Conservation (phyloP, 805 yeast species). For the Dipodascus albidus region DNA sequence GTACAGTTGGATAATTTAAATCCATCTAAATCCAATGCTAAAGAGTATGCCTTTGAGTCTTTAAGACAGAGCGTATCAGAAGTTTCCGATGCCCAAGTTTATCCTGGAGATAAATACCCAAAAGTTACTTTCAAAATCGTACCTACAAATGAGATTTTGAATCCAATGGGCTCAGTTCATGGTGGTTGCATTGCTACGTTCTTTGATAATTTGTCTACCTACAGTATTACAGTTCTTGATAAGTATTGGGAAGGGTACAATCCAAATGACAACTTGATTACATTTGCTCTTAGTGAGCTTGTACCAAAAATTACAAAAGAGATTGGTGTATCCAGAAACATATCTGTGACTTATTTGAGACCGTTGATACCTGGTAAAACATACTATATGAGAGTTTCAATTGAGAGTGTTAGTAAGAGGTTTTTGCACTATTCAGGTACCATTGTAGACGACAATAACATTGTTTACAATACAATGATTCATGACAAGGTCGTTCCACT, state of each 20-base stretch:
- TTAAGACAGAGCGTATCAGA: background rate
- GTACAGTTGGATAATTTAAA: background rate
- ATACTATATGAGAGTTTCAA: constrained; percentile 4
- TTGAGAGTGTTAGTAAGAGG: constrained; percentile 17
- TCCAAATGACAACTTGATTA: constrained; percentile 11
- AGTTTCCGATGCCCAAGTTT: background rate
- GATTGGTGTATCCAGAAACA: constrained; percentile 20
- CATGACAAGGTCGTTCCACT: constrained; percentile 24
- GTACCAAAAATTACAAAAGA: constrained; percentile 7
- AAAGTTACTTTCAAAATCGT: background rate
- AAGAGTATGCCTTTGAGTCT: constrained; percentile 4
- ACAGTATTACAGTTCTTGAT: constrained; percentile 17
- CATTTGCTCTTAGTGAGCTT: constrained; percentile 4
- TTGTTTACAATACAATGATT: constrained; percentile 14
- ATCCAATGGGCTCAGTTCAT: constrained; percentile 19
- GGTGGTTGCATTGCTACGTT: constrained; percentile 26
- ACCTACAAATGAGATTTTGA: constrained; percentile 9
- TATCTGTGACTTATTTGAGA: constrained; percentile 20
- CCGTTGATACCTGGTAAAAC: constrained; percentile 18
- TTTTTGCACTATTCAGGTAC: constrained; percentile 14
- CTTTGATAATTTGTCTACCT: constrained; percentile 16
- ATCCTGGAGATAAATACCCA: background rate
- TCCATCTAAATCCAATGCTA: background rate
- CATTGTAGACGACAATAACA: constrained; percentile 15
- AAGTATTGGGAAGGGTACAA: constrained; percentile 15